Evolutionary conservation across 768 basidiomycete genomes (phyloP), one percentile per base, ranked within the genome.

Genomic region (Amyloporia xantha): DNA sequence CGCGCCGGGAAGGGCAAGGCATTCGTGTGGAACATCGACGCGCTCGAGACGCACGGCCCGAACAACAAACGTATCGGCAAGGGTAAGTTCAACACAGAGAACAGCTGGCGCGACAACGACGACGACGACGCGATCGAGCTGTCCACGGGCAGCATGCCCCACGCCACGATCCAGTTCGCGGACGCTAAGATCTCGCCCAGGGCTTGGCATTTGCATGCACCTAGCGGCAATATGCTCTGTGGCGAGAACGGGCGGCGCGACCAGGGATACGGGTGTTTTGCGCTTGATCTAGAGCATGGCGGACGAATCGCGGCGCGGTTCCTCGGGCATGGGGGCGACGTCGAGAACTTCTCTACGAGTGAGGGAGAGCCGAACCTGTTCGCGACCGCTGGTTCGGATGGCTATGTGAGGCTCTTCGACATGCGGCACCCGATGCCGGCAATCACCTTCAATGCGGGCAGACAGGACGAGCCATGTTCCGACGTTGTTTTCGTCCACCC

Each of bases 321-420:
- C 51, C 49, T 74, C 2, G 73, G 71, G 1, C 68, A 71, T 48
- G 70, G 69, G 11, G 72, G 61, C 1, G 44, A 44, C 10, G 57
- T 70, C n/a, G 41, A 47, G 10, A 47, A 37, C 11, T 63, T 73
- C 50, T 67, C 70, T 5, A 69, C 65, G 5, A 70, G 66, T 49
- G 54, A 44, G 0, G 65, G 55, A 0, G 70, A 72, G 42, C 57
- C 65, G 4, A 67, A 68, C 47, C 39, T 56, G 0, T 75, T 75
- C 53, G 50, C 64, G 23, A 71, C 68, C 0, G 60, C 59, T 10
- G 59, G 65, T 36, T 49, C 24, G 5, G 73, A 76, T 48, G 71
- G 73, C 1, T 60, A 60, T 30, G 69, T 63, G 19, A 51, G 72
- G 10, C 52, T 74, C 6, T 74, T 62, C 52, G 72, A 74, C 54